phyloP scores from a whole-genome alignment of 2,329 filamentous ascomycete species.

The Sporothrix globosa region DNA sequence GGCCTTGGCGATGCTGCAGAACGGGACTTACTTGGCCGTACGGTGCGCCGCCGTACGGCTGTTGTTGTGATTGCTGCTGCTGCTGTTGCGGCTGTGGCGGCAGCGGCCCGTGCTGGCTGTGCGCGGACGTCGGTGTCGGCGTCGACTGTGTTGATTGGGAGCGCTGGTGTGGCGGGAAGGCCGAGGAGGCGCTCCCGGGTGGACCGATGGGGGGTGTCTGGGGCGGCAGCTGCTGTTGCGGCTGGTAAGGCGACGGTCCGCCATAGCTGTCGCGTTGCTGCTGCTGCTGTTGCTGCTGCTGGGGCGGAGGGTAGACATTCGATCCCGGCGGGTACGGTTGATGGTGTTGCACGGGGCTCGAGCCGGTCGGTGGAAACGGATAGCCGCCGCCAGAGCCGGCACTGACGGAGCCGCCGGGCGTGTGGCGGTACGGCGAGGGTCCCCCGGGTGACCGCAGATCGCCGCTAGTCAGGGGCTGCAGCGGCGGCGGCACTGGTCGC shows the following conservation, averaged over 20 bases:
- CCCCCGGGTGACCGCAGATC: slow-evolving; percentile 57
- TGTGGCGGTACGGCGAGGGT: slow-evolving; percentile 56
- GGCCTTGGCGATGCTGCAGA: slow-evolving; percentile 49
- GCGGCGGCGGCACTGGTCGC: slow-evolving; percentile 50
- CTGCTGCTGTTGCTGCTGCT: slow-evolving; percentile 36
- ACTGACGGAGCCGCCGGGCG: slow-evolving; percentile 52
- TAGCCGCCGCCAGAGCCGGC: slow-evolving; percentile 48
- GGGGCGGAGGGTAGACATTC: slow-evolving; percentile 47
- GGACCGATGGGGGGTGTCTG: slow-evolving; percentile 57
- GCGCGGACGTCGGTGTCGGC: slow-evolving; percentile 64
- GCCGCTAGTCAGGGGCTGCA: slow-evolving; percentile 52
- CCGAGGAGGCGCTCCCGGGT: slow-evolving; percentile 42
- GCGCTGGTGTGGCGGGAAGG: slow-evolving; percentile 48
- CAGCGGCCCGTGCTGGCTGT: slow-evolving; percentile 53
- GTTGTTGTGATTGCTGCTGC: not conserved
- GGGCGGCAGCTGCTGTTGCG: slow-evolving; percentile 44
- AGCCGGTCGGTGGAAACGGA: slow-evolving; percentile 53
- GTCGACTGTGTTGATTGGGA: slow-evolving; percentile 63
- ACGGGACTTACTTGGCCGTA: slow-evolving; percentile 60
- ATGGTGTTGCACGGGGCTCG: slow-evolving; percentile 57
- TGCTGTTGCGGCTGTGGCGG: slow-evolving; percentile 21
- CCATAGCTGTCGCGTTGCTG: slow-evolving; percentile 15
- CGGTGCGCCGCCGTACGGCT: slow-evolving; percentile 52
- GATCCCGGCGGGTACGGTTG: slow-evolving; percentile 50
- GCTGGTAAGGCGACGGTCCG: slow-evolving; percentile 12